Evolutionary conservation across 2,329 filamentous ascomycete species (phyloP), one percentile per base, ranked within the genome.

Genomic region (Amauroascus niger): DNA sequence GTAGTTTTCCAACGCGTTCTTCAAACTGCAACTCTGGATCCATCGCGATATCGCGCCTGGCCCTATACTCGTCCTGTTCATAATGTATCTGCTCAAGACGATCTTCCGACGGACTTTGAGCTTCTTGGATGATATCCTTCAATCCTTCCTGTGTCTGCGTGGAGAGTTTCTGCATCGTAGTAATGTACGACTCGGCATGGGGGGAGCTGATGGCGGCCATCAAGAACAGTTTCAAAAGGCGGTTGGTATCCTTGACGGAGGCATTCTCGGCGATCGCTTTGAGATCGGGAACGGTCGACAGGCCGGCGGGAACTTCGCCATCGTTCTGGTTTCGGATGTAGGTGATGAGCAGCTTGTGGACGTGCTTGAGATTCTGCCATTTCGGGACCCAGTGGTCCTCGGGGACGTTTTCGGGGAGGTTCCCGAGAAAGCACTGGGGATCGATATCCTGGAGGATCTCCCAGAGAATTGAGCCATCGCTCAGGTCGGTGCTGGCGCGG

Each of bases 201-300:
- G 79, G 76, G 11, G 81, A 81, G 63, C 78, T 76, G 58, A 82
- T 77, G 24, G 80, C 80, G n/a, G 76, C 76, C 54, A 82, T 77
- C 20, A 86, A 72, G 64, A 85, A 76, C 53, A 85, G 73, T 55
- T 80, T 80, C 40, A 86, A 71, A 49, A 86, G 72, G 72, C 84
- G 72, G 53, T 73, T 69, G 44, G 68, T 69, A 59, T 75, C 71
- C 54, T 69, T 69, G 30, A 67, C 60, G 24, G 72, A 70, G 18
- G 65, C 66, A 49, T 70, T 69, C 56, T 74, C 71, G 13, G 72
- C 73, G 54, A 76, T 68, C 9, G 70, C 65, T 62, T 75, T 71
- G 48, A 75, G 67, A 56, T 75, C 71, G n/a, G 72, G 72, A 11
- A 67, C 64, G 6, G 68, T 67, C 53, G 71, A 68, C 26, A 71